Evolutionary conservation across 306 rosid genomes (phyloP), one percentile per base, ranked within the genome.

Genomic region (Herpetospermum pedunculosum): DNA sequence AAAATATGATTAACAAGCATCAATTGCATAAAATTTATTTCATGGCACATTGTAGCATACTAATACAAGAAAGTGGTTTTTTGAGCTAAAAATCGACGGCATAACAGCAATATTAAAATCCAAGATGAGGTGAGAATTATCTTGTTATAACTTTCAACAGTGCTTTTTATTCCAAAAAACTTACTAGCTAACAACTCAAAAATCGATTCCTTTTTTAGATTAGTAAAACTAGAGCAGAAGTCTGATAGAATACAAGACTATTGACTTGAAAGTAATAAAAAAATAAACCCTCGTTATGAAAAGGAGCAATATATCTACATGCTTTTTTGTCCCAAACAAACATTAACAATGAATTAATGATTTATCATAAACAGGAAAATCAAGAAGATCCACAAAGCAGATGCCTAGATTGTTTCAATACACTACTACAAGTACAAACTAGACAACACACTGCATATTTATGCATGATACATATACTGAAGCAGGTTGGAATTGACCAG

Each of bases 401-500:
- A 38, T 64, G 48, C 30, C 29, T 37, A 21, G 26, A 37, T 19
- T 38, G 26, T n/a, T 62, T 18, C 16, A 32, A 59, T 8, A n/a
- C n/a, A n/a, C n/a, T n/a, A n/a, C n/a, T n/a, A n/a, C n/a, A 60
- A 60, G 44, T 18, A 57, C 16, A 60, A 60, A 1, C 12, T 7
- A 37, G 28, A 37, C 16, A n/a, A n/a, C n/a, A n/a, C n/a, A n/a
- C n/a, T n/a, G n/a, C n/a, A n/a, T n/a, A n/a, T n/a, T n/a, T n/a
- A n/a, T n/a, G n/a, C n/a, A n/a, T n/a, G n/a, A n/a, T n/a, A n/a
- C n/a, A n/a, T n/a, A n/a, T n/a, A n/a, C n/a, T n/a, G n/a, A n/a
- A n/a, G n/a, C 35, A 58, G 73, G 85, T 74, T 77, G 84, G 89
- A 80, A 46, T 21, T 50, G 64, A 79, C 52, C 80, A 75, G 80